These are phyloP conservation scores for Neonectria faginata DNA, from an alignment of 2,329 filamentous ascomycete genomes.

Conservation along the genomic window DNA sequence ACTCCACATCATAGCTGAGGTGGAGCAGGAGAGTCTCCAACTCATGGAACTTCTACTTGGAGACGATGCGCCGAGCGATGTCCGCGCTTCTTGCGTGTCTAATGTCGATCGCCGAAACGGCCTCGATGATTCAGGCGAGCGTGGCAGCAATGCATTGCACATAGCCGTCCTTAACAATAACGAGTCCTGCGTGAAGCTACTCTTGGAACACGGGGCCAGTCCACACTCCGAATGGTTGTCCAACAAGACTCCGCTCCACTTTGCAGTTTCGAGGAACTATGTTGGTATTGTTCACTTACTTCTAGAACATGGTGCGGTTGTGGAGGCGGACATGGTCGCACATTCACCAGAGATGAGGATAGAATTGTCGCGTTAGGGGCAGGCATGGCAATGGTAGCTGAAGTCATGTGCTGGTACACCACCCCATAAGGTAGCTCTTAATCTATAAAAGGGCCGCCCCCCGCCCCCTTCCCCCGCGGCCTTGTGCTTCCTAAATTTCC, in stretches of 20 bases:
- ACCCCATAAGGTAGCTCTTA: background rate
- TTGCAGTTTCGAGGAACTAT: background rate
- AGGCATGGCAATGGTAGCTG: background rate
- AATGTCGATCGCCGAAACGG: background rate
- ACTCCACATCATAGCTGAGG: background rate
- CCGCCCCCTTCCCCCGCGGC: too few species aligned
- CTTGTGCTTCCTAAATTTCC: background rate
- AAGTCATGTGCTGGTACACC: background rate
- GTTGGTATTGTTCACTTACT: background rate
- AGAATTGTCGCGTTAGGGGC: background rate
- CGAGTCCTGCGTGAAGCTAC: background rate
- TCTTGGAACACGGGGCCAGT: background rate
- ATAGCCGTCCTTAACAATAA: slow-evolving; percentile 1
- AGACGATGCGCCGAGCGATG: background rate
- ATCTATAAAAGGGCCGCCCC: too few species aligned
- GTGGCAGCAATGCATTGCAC: background rate
- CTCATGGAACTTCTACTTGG: background rate
- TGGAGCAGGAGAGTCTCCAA: background rate
- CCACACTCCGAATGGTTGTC: background rate
- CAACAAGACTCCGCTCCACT: background rate
- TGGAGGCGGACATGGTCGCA: background rate
- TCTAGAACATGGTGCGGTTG: background rate
- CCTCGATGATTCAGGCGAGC: background rate
- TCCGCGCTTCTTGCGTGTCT: background rate
- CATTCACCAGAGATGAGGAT: background rate